A percentile compares a stretch with the other conserved stretches of the same genome.
Evolutionary conservation across 139 green algal genomes (phyloP).

Genomic region (Chlamydomonas schloesseri): DNA sequence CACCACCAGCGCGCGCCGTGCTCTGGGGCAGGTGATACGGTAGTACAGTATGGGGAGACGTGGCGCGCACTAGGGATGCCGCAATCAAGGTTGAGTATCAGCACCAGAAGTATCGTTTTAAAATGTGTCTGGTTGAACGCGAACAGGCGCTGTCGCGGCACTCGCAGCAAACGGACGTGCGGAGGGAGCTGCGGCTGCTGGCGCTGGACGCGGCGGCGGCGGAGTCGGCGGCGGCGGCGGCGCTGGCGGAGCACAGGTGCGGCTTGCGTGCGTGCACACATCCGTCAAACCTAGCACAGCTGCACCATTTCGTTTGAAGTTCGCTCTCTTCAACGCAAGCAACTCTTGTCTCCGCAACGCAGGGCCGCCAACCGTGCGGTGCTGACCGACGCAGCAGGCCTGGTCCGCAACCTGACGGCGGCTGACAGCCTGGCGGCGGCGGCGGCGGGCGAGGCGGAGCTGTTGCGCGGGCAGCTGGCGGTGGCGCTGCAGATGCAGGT

Average conservation of each 20-base stretch:
- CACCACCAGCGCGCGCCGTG: neutral
- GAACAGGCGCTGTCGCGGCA: neutral
- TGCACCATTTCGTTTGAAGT: too few species aligned
- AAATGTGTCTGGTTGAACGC: too few species aligned
- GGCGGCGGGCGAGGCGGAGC: neutral
- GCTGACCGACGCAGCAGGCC: neutral
- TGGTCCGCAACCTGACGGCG: neutral
- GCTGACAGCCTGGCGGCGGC: neutral
- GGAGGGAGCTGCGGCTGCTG: conserved; percentile 21
- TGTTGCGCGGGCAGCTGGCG: conserved; percentile 12
- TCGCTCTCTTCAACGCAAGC: too few species aligned
- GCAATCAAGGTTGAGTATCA: too few species aligned
- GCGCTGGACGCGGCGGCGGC: conserved; percentile 16
- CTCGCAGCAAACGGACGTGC: neutral
- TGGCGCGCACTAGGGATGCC: too few species aligned
- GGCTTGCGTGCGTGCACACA: neutral
- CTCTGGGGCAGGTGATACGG: neutral
- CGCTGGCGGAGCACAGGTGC: neutral
- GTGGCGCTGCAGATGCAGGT: conserved; percentile 36
- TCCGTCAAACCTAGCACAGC: neutral
- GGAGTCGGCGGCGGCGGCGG: conserved; percentile 1
- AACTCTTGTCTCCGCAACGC: too few species aligned
- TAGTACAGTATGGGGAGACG: too few species aligned
- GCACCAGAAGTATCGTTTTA: too few species aligned
- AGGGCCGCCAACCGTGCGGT: conserved; percentile 28